Evolutionary conservation across 495 filamentous ascomycete species (phyloP).

Genomic region (Hyaloscypha finlandica): DNA sequence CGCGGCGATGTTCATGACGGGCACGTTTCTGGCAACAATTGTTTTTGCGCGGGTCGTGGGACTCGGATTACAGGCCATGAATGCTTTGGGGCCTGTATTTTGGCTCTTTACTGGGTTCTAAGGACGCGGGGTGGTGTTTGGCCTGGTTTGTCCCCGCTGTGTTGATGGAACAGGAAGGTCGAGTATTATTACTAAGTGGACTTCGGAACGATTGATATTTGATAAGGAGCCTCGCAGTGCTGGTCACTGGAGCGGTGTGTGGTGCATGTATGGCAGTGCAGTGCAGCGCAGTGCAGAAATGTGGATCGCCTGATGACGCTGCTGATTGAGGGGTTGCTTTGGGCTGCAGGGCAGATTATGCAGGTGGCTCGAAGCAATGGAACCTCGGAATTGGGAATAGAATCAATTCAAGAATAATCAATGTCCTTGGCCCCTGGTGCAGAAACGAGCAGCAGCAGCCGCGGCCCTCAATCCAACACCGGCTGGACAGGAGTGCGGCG

Average conservation of each 20-base stretch:
- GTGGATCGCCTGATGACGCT: background rate
- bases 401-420: background rate
- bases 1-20: slow-evolving; percentile 27
- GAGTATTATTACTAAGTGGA: background rate
- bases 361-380: background rate
- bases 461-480: background rate
- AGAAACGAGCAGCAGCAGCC: background rate
- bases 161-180: background rate
- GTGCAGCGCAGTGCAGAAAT: background rate
- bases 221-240: background rate
- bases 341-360: slow-evolving; percentile 2
- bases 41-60: slow-evolving; percentile 3
- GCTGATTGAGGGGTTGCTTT: background rate
- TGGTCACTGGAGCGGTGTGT: slow-evolving; percentile 2
- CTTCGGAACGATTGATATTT: background rate
- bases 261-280: background rate
- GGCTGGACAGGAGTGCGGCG: too few species aligned
- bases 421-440: background rate
- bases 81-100: slow-evolving; percentile 18
- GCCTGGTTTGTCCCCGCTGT: background rate
- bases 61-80: slow-evolving; percentile 19
- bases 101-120: slow-evolving; percentile 1
- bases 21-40: slow-evolving; percentile 17
- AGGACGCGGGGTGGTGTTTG: background rate
- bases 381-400: background rate